Percentiles rank a stretch among this genome's conserved stretches.
phyloP scores from a whole-genome alignment of 257 asterid species.

The Nicotiana knightiana region DNA sequence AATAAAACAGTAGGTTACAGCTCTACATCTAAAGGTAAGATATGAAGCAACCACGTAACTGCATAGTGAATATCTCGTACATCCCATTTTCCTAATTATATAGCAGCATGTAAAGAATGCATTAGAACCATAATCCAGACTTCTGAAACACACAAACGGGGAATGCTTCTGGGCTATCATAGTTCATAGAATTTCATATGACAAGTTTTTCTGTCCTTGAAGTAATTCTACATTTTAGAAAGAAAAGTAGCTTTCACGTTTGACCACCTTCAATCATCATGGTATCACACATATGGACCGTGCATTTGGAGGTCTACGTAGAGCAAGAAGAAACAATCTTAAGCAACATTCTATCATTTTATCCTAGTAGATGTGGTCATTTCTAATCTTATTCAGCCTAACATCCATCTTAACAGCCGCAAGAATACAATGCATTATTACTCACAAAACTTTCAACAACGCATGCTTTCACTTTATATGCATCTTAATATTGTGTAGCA shows the following conservation, averaged over 20 bases:
- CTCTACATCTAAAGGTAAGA: background rate
- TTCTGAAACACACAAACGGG: background rate
- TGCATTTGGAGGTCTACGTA: too few species aligned
- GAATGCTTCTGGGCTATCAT: background rate
- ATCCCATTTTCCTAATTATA: background rate
- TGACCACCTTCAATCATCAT: too few species aligned
- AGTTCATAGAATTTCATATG: background rate
- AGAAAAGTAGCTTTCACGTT: background rate
- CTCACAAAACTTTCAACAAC: too few species aligned
- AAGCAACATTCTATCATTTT: too few species aligned
- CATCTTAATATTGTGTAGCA: too few species aligned
- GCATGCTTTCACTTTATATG: too few species aligned
- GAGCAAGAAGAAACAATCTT: too few species aligned
- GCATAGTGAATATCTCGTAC: background rate
- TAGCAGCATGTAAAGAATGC: background rate
- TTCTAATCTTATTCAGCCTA: too few species aligned
- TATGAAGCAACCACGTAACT: background rate
- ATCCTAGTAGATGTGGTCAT: too few species aligned
- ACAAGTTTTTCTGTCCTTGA: background rate
- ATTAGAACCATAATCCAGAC: background rate
- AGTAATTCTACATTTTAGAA: background rate
- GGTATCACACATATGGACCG: too few species aligned
- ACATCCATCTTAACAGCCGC: too few species aligned
- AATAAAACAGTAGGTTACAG: background rate
- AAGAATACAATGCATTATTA: too few species aligned